These are phyloP conservation scores for Phragmites australis DNA, from an alignment of 176 grass and related monocot species.

Conservation along the genomic window DNA sequence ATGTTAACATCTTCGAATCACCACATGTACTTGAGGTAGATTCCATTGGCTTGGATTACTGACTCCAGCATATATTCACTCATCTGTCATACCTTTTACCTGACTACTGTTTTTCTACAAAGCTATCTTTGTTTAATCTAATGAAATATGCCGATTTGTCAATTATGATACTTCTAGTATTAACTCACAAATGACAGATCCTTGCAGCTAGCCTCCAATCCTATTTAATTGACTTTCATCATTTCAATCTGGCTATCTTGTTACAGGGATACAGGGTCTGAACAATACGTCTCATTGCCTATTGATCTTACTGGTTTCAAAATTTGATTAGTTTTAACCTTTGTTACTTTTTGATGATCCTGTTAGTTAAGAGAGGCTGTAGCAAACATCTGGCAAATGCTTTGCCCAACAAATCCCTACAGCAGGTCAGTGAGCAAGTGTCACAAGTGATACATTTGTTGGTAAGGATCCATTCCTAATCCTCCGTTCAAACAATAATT, in stretches of 20 bases:
- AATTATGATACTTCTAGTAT: background rate
- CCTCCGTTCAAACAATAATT: background rate
- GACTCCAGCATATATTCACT: background rate
- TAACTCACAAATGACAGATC: background rate
- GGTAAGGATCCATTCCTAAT: background rate
- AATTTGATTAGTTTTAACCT: background rate
- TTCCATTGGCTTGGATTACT: background rate
- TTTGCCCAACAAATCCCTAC: background rate
- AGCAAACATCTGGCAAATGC: background rate
- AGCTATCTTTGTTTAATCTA: background rate
- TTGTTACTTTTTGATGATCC: background rate
- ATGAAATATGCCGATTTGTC: background rate
- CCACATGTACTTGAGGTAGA: background rate
- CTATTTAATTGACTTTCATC: background rate
- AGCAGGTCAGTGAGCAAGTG: background rate
- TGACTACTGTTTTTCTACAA: background rate
- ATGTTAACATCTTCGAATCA: background rate
- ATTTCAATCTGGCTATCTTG: background rate
- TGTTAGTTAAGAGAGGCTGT: background rate
- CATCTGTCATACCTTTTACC: background rate
- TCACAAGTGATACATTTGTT: background rate
- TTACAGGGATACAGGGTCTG: background rate
- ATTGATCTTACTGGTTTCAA: background rate
- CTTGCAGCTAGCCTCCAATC: background rate
- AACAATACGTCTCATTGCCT: background rate